Percentiles rank a stretch among this genome's conserved stretches.
Conservation (phyloP, 192 early-diverging fungal species). For the Coemansia erecta region DNA sequence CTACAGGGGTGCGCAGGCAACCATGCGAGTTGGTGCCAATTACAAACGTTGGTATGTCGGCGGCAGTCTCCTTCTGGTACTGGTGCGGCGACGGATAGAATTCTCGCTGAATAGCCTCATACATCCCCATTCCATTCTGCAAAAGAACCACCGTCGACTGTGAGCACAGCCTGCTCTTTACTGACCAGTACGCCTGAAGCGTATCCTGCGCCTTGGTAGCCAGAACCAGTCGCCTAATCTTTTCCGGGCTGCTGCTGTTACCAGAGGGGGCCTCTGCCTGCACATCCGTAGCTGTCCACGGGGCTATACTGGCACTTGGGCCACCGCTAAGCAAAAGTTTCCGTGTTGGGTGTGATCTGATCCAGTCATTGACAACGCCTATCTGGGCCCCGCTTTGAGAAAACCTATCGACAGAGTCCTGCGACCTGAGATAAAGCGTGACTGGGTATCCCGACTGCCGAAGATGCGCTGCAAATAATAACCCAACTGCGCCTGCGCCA, state of each 20-base stretch:
- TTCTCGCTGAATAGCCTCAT: conserved; percentile 52
- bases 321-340: conserved; percentile 27
- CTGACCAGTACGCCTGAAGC: conserved; percentile 48
- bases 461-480: conserved; percentile 61
- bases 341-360: conserved; percentile 25
- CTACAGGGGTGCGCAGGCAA: conserved; percentile 36
- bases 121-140: conserved; percentile 67
- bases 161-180: conserved; percentile 52
- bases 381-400: conserved; percentile 16
- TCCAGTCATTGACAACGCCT: conserved; percentile 33
- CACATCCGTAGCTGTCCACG: conserved; percentile 31
- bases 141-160: conserved; percentile 60
- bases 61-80: conserved; percentile 12
- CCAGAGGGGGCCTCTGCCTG: conserved; percentile 35
- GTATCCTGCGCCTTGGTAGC: conserved; percentile 69
- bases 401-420: conserved; percentile 43
- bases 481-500: conserved; percentile 70
- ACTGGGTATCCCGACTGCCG: conserved; percentile 53
- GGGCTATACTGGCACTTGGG: conserved; percentile 14
- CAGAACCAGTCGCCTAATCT: conserved; percentile 57
- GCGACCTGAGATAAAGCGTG: conserved; percentile 59
- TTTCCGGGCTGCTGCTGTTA: conserved; percentile 16
- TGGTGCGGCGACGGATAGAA: conserved; percentile 18
- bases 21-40: conserved; percentile 60
- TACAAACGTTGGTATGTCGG: conserved; percentile 48